phyloP scores from a whole-genome alignment of 768 basidiomycete species.

The Suillus cothurnatus region DNA sequence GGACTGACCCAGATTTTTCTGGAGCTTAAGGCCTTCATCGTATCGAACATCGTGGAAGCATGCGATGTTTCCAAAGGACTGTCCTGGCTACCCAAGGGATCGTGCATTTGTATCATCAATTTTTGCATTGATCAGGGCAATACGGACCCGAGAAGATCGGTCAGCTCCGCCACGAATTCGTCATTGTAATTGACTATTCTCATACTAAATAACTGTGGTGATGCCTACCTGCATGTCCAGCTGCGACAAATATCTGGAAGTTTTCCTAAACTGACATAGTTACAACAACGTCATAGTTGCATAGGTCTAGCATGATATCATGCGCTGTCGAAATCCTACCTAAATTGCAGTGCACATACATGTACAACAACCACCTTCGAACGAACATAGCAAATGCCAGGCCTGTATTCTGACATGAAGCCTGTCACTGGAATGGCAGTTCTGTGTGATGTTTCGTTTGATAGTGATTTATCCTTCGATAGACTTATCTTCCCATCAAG shows the following conservation, averaged over 20 bases:
- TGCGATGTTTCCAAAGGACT: background rate
- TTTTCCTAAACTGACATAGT: conserved; percentile 20
- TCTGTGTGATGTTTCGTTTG: conserved; percentile 27
- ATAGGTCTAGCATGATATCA: conserved; percentile 41
- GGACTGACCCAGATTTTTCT: conserved; percentile 38
- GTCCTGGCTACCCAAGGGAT: conserved; percentile 15
- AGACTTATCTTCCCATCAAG: conserved; percentile 38
- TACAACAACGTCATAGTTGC: conserved; percentile 30
- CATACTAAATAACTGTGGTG: background rate
- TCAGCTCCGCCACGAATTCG: conserved; percentile 26
- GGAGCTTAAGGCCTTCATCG: conserved; percentile 37
- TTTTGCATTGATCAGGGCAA: conserved; percentile 25
- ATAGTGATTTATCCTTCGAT: background rate
- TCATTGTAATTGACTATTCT: conserved; percentile 28
- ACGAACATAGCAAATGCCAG: conserved; percentile 47
- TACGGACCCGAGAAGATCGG: conserved; percentile 21
- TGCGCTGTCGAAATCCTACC: conserved; percentile 40
- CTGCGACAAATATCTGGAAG: conserved; percentile 5
- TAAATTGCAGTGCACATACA: conserved; percentile 64
- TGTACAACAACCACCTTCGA: conserved; percentile 64
- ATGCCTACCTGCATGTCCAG: conserved; percentile 18
- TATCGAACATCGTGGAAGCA: background rate
- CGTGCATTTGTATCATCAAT: conserved; percentile 12
- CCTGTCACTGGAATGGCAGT: conserved; percentile 51
- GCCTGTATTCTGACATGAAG: conserved; percentile 50